Percentiles rank a stretch among this genome's conserved stretches.
These are phyloP conservation scores for Kazachstania taianensis DNA, from an alignment of 805 yeast species.

Conservation along the genomic window DNA sequence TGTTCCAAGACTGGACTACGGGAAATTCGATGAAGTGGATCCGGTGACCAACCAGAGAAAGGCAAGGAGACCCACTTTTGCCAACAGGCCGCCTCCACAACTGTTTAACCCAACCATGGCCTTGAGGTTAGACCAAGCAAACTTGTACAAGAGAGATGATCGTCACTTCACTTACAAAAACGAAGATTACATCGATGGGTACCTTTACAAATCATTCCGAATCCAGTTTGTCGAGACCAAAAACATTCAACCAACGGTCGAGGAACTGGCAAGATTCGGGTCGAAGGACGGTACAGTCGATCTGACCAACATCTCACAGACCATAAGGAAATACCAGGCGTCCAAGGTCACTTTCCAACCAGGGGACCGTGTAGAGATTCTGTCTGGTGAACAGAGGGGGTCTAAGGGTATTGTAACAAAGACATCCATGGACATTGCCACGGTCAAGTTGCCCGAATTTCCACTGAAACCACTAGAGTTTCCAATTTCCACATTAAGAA, in stretches of 20 bases:
- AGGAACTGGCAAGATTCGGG: slow-evolving; percentile 77
- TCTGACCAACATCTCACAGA: slow-evolving; percentile 73
- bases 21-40: slow-evolving; percentile 48
- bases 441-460: slow-evolving; percentile 41
- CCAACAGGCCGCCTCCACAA: slow-evolving; percentile 73
- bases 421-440: slow-evolving; percentile 53
- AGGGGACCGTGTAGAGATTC: slow-evolving; percentile 87
- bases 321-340: slow-evolving; percentile 56
- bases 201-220: slow-evolving; percentile 74
- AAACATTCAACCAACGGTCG: slow-evolving; percentile 75
- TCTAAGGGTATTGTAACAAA: slow-evolving; percentile 68
- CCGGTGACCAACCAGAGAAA: slow-evolving; percentile 42
- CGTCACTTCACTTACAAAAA: slow-evolving; percentile 64
- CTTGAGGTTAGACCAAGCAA: slow-evolving; percentile 66
- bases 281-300: slow-evolving; percentile 82
- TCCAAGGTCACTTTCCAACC: slow-evolving; percentile 65
- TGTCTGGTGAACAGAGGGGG: slow-evolving; percentile 89
- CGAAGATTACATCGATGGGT: slow-evolving; percentile 87
- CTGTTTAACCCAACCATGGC: slow-evolving; percentile 87
- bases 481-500: slow-evolving; percentile 72
- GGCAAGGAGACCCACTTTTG: slow-evolving; percentile 42
- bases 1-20: slow-evolving; percentile 91
- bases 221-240: slow-evolving; percentile 73
- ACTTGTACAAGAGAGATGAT: slow-evolving; percentile 55
- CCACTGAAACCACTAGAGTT: slow-evolving; percentile 54